Percentiles rank a stretch among this genome's conserved stretches.
Conservation (phyloP, 371 early-diverging fungal genomes). For the Mortierella sp. region DNA sequence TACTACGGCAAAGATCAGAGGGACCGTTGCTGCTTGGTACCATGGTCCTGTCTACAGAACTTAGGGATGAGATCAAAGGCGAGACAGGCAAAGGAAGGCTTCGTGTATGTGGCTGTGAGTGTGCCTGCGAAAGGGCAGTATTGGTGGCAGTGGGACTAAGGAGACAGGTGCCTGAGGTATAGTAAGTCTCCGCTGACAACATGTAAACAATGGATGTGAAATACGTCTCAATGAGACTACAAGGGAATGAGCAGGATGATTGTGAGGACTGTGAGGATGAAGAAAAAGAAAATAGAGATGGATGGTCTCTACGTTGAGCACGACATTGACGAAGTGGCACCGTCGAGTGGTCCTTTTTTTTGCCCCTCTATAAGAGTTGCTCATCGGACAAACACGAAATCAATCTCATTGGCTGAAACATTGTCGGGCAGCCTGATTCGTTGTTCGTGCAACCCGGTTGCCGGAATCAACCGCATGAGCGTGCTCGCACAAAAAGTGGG, state of each 20-base stretch:
- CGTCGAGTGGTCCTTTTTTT: slow-evolving; percentile 5
- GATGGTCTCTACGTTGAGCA: too few species aligned
- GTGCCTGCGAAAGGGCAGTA: background rate
- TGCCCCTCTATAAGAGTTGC: background rate
- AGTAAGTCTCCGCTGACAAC: slow-evolving; percentile 7
- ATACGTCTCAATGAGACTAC: background rate
- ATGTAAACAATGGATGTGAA: background rate
- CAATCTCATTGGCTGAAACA: background rate
- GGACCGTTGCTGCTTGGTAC: background rate
- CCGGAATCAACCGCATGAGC: slow-evolving; percentile 6
- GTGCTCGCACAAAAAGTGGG: background rate
- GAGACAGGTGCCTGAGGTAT: background rate
- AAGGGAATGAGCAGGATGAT: background rate
- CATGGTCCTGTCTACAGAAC: background rate
- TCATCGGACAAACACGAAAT: slow-evolving; percentile 5
- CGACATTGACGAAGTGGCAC: too few species aligned
- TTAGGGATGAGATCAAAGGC: background rate
- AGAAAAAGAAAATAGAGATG: background rate
- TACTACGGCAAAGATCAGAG: background rate
- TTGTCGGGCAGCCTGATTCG: slow-evolving; percentile 1
- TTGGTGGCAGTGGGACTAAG: background rate
- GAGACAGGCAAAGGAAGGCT: slow-evolving; percentile 7
- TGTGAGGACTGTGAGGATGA: background rate
- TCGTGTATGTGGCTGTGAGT: background rate
- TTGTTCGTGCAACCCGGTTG: background rate